Conservation (phyloP, 768 basidiomycete species). For the Amanita fuliginea region DNA sequence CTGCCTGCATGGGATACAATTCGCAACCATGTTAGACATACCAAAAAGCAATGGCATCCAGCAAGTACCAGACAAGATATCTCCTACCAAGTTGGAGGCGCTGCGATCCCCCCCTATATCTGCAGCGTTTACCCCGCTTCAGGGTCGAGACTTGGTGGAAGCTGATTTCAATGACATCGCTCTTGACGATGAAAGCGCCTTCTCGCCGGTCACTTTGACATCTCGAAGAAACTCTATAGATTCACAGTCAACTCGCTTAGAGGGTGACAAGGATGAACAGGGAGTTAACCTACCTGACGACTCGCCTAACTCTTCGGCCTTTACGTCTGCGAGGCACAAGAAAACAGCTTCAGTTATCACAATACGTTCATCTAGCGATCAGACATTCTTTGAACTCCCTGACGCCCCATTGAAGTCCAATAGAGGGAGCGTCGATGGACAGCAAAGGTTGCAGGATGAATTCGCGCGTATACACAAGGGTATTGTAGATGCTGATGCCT, state of each 20-base stretch:
- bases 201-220: conserved; percentile 27
- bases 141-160: conserved; percentile 29
- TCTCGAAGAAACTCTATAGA: conserved; percentile 8
- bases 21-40: background rate
- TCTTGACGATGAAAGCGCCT: conserved; percentile 33
- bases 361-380: conserved; percentile 37
- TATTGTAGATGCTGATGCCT: conserved; percentile 24
- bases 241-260: background rate
- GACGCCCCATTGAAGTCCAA: conserved; percentile 28
- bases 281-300: background rate
- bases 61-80: background rate
- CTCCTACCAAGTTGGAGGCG: conserved; percentile 24
- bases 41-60: background rate
- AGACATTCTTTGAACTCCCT: conserved; percentile 46
- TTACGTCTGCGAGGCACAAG: conserved; percentile 32
- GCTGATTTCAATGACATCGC: conserved; percentile 60
- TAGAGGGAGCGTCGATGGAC: conserved; percentile 48
- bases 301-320: background rate
- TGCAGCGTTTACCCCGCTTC: conserved; percentile 12
- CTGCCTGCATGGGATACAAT: background rate
- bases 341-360: conserved; percentile 54
- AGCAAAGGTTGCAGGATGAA: conserved; percentile 65
- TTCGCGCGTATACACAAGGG: conserved; percentile 58
- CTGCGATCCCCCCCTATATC: conserved; percentile 36
- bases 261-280: background rate